phyloP scores from a whole-genome alignment of 2,329 filamentous ascomycete genomes.

The Tolypocladium endophyticum region DNA sequence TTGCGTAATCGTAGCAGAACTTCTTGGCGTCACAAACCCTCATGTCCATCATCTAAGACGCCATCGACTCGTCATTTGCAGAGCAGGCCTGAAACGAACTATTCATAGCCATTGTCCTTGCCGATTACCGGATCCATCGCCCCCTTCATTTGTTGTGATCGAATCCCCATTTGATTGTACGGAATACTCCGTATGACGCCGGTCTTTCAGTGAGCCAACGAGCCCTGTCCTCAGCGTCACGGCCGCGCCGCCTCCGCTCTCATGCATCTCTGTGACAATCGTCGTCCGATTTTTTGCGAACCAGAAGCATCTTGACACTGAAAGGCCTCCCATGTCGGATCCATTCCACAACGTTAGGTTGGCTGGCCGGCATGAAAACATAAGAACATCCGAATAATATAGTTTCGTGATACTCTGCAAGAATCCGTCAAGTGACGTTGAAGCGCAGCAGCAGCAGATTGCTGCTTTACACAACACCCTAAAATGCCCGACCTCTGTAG shows the following conservation, averaged over 20 bases:
- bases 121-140: background rate
- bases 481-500: background rate
- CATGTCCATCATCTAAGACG: background rate
- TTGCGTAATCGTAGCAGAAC: background rate
- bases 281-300: background rate
- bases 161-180: background rate
- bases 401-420: background rate
- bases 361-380: background rate
- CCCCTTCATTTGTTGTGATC: background rate
- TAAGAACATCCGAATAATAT: background rate
- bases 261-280: background rate
- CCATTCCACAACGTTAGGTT: background rate
- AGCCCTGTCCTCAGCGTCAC: background rate
- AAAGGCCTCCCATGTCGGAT: background rate
- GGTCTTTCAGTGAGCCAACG: background rate
- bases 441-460: background rate
- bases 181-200: background rate
- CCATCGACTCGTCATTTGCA: background rate
- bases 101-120: background rate
- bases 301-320: background rate
- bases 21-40: background rate
- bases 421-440: background rate
- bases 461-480: background rate
- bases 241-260: background rate
- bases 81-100: background rate